Percentiles rank a stretch among this genome's conserved stretches.
These are phyloP conservation scores for Harrya chromipes DNA, from an alignment of 768 basidiomycete genomes.

Conservation along the genomic window DNA sequence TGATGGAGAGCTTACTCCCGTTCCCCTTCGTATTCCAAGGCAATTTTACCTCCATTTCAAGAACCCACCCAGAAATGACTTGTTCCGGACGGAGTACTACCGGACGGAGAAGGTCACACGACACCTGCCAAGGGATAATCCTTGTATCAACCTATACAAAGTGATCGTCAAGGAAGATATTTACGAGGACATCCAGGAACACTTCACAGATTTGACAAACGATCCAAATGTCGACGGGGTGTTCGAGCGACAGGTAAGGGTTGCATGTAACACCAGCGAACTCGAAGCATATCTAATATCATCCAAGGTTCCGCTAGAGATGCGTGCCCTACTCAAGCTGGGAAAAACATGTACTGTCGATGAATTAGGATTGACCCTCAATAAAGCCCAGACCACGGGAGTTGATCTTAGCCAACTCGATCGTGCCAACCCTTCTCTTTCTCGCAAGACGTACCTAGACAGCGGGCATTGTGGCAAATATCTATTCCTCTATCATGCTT, in stretches of 20 bases:
- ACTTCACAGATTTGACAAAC: constrained; percentile 90
- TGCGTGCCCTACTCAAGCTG: constrained; percentile 77
- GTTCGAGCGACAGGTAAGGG: constrained; percentile 82
- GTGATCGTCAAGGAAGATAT: constrained; percentile 79
- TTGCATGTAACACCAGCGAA: neutral
- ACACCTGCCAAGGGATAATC: constrained; percentile 75
- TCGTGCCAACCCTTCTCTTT: constrained; percentile 51
- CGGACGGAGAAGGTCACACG: constrained; percentile 68
- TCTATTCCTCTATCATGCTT: constrained; percentile 86
- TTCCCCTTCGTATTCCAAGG: constrained; percentile 82
- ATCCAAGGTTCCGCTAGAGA: constrained; percentile 71
- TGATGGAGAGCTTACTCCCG: constrained; percentile 71
- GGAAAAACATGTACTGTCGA: constrained; percentile 79
- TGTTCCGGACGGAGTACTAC: constrained; percentile 72
- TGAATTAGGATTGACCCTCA: constrained; percentile 68
- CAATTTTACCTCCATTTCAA: constrained; percentile 94
- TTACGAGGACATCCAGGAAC: constrained; percentile 81
- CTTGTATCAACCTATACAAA: constrained; percentile 78
- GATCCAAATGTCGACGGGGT: constrained; percentile 94
- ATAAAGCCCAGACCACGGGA: constrained; percentile 75
- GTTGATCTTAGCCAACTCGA: constrained; percentile 84
- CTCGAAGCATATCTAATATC: neutral
- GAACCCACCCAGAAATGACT: constrained; percentile 54
- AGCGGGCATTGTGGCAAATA: constrained; percentile 69
- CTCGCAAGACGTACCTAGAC: constrained; percentile 69